Evolutionary conservation across 179 eudicot genomes (phyloP).

Genomic region (Dionaea muscipula): DNA sequence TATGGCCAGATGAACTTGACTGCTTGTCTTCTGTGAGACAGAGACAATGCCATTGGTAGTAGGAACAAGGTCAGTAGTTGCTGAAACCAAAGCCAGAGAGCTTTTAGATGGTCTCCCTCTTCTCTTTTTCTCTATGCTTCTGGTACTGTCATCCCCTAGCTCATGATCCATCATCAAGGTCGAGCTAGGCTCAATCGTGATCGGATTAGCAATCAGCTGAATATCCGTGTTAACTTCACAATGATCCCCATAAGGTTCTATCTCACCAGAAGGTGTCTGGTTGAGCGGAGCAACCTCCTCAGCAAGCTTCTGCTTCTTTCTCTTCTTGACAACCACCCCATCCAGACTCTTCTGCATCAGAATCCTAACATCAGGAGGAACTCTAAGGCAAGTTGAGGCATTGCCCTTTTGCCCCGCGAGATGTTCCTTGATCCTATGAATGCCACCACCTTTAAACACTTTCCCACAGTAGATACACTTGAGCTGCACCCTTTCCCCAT

Average conservation of each 20-base stretch:
- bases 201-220: slow-evolving; percentile 33
- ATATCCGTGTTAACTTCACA: slow-evolving; percentile 39
- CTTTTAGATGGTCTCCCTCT: slow-evolving; percentile 47
- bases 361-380: slow-evolving; percentile 52
- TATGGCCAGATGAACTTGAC: slow-evolving; percentile 53
- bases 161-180: slow-evolving; percentile 24
- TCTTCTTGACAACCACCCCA: slow-evolving; percentile 55
- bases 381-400: slow-evolving; percentile 71
- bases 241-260: slow-evolving; percentile 24
- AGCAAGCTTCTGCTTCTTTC: slow-evolving; percentile 56
- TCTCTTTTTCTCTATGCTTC: slow-evolving; percentile 39
- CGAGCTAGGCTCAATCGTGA: slow-evolving; percentile 29
- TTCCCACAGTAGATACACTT: slow-evolving; percentile 79
- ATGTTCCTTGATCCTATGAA: slow-evolving; percentile 89
- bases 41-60: slow-evolving; percentile 11
- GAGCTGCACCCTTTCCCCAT: slow-evolving; percentile 66
- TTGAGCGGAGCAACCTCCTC: slow-evolving; percentile 29
- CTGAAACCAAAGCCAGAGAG: slow-evolving; percentile 17
- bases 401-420: slow-evolving; percentile 91
- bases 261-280: slow-evolving; percentile 20
- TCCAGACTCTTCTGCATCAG: slow-evolving; percentile 74
- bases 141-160: slow-evolving; percentile 24
- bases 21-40: slow-evolving; percentile 25
- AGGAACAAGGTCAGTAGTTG: slow-evolving; percentile 9
- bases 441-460: slow-evolving; percentile 88